These are phyloP conservation scores for Ceriops tagal DNA, from an alignment of 345 rosid species.

Conservation along the genomic window DNA sequence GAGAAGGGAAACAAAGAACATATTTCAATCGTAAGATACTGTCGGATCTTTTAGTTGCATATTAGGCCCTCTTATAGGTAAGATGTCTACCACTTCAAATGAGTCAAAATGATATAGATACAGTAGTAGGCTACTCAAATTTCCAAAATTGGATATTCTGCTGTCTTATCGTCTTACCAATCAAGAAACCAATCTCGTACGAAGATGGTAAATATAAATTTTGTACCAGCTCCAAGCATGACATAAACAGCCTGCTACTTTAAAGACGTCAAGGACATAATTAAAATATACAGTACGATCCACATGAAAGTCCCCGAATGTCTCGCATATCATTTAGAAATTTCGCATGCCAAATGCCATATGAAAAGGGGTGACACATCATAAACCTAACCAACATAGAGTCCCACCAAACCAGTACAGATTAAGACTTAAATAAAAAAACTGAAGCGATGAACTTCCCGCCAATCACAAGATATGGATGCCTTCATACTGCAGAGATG, in stretches of 20 bases:
- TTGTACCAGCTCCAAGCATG: background rate
- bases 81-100: too few relatives aligned
- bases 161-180: too few relatives aligned
- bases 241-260: background rate
- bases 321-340: conserved; percentile 21
- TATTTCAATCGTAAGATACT: too few relatives aligned
- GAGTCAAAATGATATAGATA: too few relatives aligned
- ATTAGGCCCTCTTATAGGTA: too few relatives aligned
- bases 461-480: conserved; percentile 37
- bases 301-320: conserved; percentile 6
- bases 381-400: conserved; percentile 31
- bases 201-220: background rate
- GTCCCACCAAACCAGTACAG: conserved; percentile 44
- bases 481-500: conserved; percentile 36
- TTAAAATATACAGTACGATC: conserved; percentile 21
- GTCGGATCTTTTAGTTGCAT: too few relatives aligned
- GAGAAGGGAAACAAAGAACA: too few relatives aligned
- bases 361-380: conserved; percentile 30
- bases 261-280: conserved; percentile 15
- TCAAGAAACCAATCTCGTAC: too few relatives aligned
- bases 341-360: conserved; percentile 28
- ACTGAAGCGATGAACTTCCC: conserved; percentile 25
- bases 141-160: too few relatives aligned
- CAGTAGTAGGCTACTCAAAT: too few relatives aligned
- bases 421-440: conserved; percentile 26